Evolutionary conservation across 768 basidiomycete species (phyloP).

Genomic region (Psilocybe subaeruginosa): DNA sequence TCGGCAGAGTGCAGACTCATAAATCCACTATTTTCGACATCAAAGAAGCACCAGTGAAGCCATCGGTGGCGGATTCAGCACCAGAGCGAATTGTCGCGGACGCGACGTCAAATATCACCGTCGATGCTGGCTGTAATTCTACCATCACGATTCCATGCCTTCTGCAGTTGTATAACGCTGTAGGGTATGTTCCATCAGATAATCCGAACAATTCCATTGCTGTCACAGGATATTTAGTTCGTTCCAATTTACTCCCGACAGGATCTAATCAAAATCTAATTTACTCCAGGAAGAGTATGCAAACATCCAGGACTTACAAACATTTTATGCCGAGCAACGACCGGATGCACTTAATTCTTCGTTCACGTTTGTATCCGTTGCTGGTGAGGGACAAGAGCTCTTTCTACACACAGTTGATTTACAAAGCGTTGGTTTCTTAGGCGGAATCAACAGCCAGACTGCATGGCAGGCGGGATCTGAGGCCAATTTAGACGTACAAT

Average conservation of each 20-base stretch:
- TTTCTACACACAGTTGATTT: background rate
- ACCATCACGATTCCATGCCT: slow-evolving; percentile 57
- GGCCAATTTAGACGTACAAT: slow-evolving; percentile 71
- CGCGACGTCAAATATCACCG: slow-evolving; percentile 34
- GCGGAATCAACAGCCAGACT: slow-evolving; percentile 63
- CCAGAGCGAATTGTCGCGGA: slow-evolving; percentile 19
- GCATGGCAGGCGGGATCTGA: slow-evolving; percentile 57
- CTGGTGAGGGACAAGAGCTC: slow-evolving; percentile 39
- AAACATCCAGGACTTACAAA: slow-evolving; percentile 52
- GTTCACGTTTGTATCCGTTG: slow-evolving; percentile 56
- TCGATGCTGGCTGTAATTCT: slow-evolving; percentile 50
- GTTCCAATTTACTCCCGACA: background rate
- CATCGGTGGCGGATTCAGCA: slow-evolving; percentile 9
- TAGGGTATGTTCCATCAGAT: slow-evolving; percentile 46
- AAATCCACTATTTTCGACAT: slow-evolving; percentile 36
- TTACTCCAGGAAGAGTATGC: slow-evolving; percentile 42
- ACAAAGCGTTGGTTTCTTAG: slow-evolving; percentile 30
- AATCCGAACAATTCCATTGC: slow-evolving; percentile 51
- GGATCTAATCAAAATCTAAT: background rate
- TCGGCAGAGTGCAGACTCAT: slow-evolving; percentile 31
- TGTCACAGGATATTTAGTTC: slow-evolving; percentile 51
- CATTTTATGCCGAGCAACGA: slow-evolving; percentile 50
- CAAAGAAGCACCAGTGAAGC: slow-evolving; percentile 22
- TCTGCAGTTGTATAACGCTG: slow-evolving; percentile 56
- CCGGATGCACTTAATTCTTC: slow-evolving; percentile 52